phyloP scores from a whole-genome alignment of 1,284 basidiomycete species.

The Trichosporon asahii region DNA sequence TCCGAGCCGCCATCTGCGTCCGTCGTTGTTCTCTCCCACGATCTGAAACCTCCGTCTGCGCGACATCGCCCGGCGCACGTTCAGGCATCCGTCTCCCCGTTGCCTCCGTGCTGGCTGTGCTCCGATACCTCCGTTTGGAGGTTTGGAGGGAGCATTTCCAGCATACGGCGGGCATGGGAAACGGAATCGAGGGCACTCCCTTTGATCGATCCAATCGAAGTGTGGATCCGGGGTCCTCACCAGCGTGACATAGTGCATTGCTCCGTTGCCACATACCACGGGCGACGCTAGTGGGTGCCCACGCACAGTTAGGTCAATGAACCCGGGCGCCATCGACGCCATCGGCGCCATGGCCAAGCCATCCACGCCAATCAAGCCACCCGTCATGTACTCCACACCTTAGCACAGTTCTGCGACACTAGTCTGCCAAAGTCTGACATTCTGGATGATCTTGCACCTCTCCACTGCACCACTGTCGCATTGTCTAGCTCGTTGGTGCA shows the following conservation, averaged over 20 bases:
- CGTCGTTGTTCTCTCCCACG: neutral
- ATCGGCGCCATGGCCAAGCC: neutral
- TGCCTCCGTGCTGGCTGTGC: neutral
- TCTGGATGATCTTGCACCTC: neutral
- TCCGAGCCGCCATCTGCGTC: neutral
- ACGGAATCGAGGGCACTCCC: too few species aligned
- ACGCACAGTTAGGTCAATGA: too few species aligned
- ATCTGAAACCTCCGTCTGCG: neutral
- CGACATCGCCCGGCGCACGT: too few species aligned
- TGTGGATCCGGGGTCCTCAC: neutral
- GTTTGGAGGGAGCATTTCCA: too few species aligned
- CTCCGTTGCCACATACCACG: neutral
- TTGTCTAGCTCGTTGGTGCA: too few species aligned
- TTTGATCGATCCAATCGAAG: neutral
- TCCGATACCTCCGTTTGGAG: too few species aligned
- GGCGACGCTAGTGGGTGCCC: neutral
- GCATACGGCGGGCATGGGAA: neutral
- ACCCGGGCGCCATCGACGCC: neutral
- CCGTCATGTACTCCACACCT: slow-evolving; percentile 1
- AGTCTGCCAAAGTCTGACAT: neutral
- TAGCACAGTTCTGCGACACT: neutral
- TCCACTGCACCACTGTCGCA: too few species aligned
- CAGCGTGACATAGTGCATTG: neutral
- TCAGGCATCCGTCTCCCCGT: neutral
- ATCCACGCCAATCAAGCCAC: neutral